Conservation (phyloP, 352 stramenopile species). For the Globisporangium recalcitrans region DNA sequence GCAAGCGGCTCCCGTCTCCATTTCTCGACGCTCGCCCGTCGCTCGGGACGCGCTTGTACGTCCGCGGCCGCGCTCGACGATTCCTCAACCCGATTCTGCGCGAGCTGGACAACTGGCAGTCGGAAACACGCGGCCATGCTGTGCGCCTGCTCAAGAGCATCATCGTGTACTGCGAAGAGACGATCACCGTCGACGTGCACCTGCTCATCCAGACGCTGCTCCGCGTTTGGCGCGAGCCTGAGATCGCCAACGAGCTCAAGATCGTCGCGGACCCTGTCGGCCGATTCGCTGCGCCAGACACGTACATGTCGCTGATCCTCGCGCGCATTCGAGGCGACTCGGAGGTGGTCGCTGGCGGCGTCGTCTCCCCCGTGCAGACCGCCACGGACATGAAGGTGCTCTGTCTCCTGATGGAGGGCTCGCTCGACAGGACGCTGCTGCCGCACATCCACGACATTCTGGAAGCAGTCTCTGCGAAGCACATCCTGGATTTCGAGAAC, state of each 20-base stretch:
- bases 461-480: conserved; percentile 29
- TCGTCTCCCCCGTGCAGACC: conserved; percentile 22
- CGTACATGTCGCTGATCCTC: conserved; percentile 64
- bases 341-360: conserved; percentile 23
- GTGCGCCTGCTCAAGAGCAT: conserved; percentile 87
- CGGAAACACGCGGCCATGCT: conserved; percentile 71
- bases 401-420: conserved; percentile 42
- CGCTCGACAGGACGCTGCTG: conserved; percentile 50
- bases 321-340: conserved; percentile 51
- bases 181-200: conserved; percentile 88
- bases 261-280: conserved; percentile 54
- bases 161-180: conserved; percentile 92
- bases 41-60: conserved; percentile 88
- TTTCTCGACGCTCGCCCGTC: conserved; percentile 74
- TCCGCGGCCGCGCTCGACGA: conserved; percentile 82
- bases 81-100: conserved; percentile 88
- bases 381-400: conserved; percentile 45
- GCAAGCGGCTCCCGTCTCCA: conserved; percentile 61
- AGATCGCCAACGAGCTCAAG: conserved; percentile 21
- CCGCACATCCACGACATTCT: conserved; percentile 54
- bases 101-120: conserved; percentile 92
- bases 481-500: conserved; percentile 47
- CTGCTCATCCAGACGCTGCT: conserved; percentile 68
- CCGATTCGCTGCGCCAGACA: conserved; percentile 54
- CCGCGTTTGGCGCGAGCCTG: conserved; percentile 33